These are phyloP conservation scores for Penicillium sclerotiorum DNA, from an alignment of 2,329 filamentous ascomycete genomes.

Conservation along the genomic window DNA sequence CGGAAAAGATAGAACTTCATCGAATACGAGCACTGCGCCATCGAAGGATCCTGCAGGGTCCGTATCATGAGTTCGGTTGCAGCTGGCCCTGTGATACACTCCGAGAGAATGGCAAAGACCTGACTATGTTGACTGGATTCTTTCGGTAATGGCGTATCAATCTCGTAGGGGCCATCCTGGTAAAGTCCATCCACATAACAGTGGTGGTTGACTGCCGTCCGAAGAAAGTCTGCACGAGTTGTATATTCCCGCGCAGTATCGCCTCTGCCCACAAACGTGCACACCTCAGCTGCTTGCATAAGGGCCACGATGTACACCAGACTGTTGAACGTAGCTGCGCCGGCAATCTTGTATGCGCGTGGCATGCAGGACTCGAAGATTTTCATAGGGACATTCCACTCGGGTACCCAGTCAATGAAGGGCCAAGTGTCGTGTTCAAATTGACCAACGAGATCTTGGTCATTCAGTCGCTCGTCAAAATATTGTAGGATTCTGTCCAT, in stretches of 20 bases:
- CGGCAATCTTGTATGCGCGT: slow-evolving; percentile 6
- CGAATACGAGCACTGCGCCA: slow-evolving; percentile 21
- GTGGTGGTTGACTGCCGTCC: slow-evolving; percentile 21
- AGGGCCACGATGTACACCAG: slow-evolving; percentile 13
- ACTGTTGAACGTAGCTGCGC: background rate
- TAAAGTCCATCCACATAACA: slow-evolving; percentile 24
- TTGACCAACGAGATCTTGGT: slow-evolving; percentile 11
- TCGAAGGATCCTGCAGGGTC: slow-evolving; percentile 10
- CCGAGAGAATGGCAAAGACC: slow-evolving; percentile 24
- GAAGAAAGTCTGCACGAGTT: slow-evolving; percentile 15
- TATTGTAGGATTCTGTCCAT: slow-evolving; percentile 16
- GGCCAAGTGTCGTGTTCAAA: slow-evolving; percentile 28
- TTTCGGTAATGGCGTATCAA: slow-evolving; percentile 7
- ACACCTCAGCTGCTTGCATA: slow-evolving; percentile 14
- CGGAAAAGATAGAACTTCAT: slow-evolving; percentile 27
- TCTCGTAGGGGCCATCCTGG: slow-evolving; percentile 21
- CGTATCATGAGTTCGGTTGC: slow-evolving; percentile 20
- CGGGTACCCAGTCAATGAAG: slow-evolving; percentile 29
- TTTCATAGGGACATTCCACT: slow-evolving; percentile 22
- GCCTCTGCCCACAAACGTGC: slow-evolving; percentile 7
- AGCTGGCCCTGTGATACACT: slow-evolving; percentile 10
- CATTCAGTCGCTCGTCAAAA: slow-evolving; percentile 11
- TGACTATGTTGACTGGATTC: slow-evolving; percentile 30
- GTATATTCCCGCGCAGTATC: slow-evolving; percentile 23
- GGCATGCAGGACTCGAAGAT: slow-evolving; percentile 19